Base-by-base conservation (phyloP, 805 yeast species). In the Candida anglica region DNA sequence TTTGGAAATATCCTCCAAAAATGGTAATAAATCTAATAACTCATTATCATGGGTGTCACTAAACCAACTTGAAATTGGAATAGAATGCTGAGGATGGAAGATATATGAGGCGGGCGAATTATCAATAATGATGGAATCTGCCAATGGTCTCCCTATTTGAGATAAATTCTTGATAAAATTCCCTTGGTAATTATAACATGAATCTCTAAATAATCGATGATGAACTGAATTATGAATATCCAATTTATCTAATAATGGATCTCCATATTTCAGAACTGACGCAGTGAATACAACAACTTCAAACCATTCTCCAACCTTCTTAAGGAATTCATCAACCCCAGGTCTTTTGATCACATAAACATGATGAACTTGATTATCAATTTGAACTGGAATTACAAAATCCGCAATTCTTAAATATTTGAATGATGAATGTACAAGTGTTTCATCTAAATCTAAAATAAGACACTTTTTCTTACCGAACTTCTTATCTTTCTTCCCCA, bases 281-380 rank as follows among this genome's bases (percentile, higher is more conserved):
- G 98, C 98, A 0, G 99, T 93, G 60, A 93, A 93, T 3, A 93
- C 95, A 16, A 93, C 98, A 37, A 93, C 95, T 61, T 93, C 99
- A 56, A 73, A 93, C 49, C 89, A 58, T 54, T 86, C 71, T 18
- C 97, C 95, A 30, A 91, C 95, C 43, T 75, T 72, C 47, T 66
- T 67, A 66, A 93, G 68, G 52, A 93, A 93, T 53, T 86, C 94
- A 60, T 93, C 98, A 32, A 94, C 98, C 1, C 98, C 98, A 1
- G 99, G 99, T 50, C 99, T 75, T 55, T 93, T 93, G 37, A 89
- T 88, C 16, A 93, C 98, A 56, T 88, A 93, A 28, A 93, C 98
- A 51, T 86, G 91, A 58, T 93, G 98, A 20, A 81, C 72, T 56
- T 86, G 91, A 48, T 81, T 81, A 50, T 93, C 98, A 42, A 93